Base-by-base conservation (phyloP, 2,329 filamentous ascomycete genomes). In the Sclerotinia nivalis region DNA sequence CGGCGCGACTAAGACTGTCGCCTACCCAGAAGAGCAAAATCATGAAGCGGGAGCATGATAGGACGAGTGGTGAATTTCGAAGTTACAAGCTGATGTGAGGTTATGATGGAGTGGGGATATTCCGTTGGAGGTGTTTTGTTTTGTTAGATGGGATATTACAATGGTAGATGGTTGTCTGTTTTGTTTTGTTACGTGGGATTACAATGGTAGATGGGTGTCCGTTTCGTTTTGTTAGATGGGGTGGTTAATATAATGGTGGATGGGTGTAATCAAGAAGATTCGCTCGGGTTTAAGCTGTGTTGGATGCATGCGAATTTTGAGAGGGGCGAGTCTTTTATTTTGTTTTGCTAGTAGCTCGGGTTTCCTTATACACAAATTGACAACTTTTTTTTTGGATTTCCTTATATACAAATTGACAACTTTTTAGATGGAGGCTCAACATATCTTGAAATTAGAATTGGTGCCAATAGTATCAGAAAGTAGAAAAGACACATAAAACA, bases 1-100 rank as follows among this genome's bases (percentile, higher is more conserved):
- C 20, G 31, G 1, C 20, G 10, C 6, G 9, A n/a, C 22, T 37
- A 34, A 37, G 22, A 40, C 20, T 15, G 2, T 7, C 55, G 10
- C n/a, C 4, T 37, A 13, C 28, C 20, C 52, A 5, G 0, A 1
- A 13, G 5, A 22, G 3, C 4, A 34, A 56, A 0, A 37, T 3
- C 4, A 31, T 31, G 20, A n/a, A 31, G 31, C 31, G 10, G 9
- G 18, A 56, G 20, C 31, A 31, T 15, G 10, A 58, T 4, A 2
- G 54, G 31, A 55, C 20, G 54, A 22, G 18, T 34, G 12, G 9
- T 7, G 31, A 4, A 22, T 37, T n/a, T 34, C 34, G 22, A 12
- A 22, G 54, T 20, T 10, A 12, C 10, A 56, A 10, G 28, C 6
- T 2, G 20, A 31, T 37, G 31, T 0, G 7, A 37, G 28, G 7